Evolutionary conservation across 331 rosid genomes (phyloP).

Genomic region (Pyrus hybrid): DNA sequence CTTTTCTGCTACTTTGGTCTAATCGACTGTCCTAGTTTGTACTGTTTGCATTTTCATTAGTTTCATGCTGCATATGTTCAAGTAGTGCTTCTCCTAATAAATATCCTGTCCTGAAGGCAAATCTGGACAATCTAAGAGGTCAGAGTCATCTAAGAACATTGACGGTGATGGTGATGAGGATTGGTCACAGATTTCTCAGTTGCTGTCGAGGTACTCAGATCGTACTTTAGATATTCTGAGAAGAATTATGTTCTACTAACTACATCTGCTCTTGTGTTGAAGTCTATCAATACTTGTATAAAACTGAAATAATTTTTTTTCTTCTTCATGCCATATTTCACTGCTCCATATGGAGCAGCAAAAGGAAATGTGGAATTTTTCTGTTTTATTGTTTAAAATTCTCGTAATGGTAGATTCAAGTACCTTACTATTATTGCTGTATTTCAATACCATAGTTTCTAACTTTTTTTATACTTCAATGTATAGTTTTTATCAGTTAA

Average conservation of each 20-base stretch:
- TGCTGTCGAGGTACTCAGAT: slow-evolving; percentile 49
- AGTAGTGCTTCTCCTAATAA: not conserved
- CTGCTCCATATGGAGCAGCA: not conserved
- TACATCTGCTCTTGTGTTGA: too few species aligned
- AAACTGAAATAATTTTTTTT: too few species aligned
- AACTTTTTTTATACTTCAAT: not conserved
- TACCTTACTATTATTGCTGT: not conserved
- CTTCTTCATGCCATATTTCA: too few species aligned
- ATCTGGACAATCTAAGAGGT: slow-evolving; percentile 29
- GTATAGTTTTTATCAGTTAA: not conserved
- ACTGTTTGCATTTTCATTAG: not conserved
- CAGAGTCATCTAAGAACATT: slow-evolving; percentile 29
- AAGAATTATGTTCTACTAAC: too few species aligned
- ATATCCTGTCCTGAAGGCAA: slow-evolving; percentile 32
- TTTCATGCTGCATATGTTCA: not conserved
- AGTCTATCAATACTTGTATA: too few species aligned
- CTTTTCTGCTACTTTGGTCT: not conserved
- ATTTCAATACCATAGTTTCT: not conserved
- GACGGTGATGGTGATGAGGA: slow-evolving; percentile 41
- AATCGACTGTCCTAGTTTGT: not conserved
- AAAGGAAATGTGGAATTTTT: too few species aligned
- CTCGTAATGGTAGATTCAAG: not conserved
- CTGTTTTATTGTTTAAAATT: not conserved
- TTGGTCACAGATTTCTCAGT: slow-evolving; percentile 57
- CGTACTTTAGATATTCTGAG: not conserved